Percentiles rank a stretch among this genome's conserved stretches.
These are phyloP conservation scores for Vachellia pachyceras DNA, from an alignment of 306 rosid genomes.

Conservation along the genomic window DNA sequence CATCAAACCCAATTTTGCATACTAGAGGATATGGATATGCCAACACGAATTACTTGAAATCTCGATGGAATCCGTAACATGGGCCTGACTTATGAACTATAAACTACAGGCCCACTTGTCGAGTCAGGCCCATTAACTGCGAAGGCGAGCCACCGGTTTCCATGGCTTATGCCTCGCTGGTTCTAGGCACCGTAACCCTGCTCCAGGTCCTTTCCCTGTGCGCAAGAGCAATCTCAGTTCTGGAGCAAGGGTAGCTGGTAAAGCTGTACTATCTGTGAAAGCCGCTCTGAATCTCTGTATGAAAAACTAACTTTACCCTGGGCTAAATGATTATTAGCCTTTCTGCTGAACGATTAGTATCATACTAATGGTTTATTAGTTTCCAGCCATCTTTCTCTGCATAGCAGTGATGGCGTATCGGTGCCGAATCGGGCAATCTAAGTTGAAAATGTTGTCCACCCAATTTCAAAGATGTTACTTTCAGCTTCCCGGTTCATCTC, in stretches of 20 bases:
- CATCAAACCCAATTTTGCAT: too few relatives aligned
- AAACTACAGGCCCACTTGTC: neutral
- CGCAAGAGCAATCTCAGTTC: neutral
- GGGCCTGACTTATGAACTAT: neutral
- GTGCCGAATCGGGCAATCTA: constrained; percentile 53
- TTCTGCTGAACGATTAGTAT: neutral
- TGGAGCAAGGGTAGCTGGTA: neutral
- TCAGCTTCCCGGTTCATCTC: constrained; percentile 41
- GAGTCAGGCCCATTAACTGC: neutral
- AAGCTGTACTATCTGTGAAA: neutral
- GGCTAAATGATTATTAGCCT: neutral
- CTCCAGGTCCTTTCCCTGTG: neutral
- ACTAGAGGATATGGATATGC: too few relatives aligned
- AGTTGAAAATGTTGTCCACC: constrained; percentile 46
- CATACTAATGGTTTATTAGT: neutral
- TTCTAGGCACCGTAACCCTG: neutral
- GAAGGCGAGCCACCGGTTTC: neutral
- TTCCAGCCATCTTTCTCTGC: neutral
- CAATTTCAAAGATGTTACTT: constrained; percentile 42
- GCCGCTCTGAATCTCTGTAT: neutral
- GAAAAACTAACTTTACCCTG: neutral
- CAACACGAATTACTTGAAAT: too few relatives aligned
- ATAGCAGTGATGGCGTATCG: constrained; percentile 46
- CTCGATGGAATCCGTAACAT: too few relatives aligned
- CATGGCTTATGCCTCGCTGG: too few relatives aligned